phyloP scores from a whole-genome alignment of 2,329 filamentous ascomycete species.

The Colletotrichum gigasporum region DNA sequence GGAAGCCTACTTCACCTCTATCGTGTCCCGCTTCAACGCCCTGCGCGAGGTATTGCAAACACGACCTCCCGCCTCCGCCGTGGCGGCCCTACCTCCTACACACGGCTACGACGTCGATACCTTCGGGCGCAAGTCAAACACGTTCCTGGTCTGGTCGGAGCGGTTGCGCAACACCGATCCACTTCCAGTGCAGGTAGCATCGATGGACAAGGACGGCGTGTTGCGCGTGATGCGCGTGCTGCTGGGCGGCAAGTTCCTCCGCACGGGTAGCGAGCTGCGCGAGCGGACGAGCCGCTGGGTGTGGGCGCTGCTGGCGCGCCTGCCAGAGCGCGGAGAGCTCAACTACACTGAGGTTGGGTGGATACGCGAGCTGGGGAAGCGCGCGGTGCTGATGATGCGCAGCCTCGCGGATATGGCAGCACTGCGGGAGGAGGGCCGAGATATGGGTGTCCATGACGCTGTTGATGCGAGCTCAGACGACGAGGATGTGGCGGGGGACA shows the following conservation, averaged over 20 bases:
- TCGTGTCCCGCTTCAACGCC: conserved; percentile 71
- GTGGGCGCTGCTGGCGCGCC: conserved; percentile 81
- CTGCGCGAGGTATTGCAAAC: conserved; percentile 71
- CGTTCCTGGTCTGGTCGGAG: conserved; percentile 60
- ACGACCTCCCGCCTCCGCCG: conserved; percentile 60
- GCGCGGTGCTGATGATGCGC: conserved; percentile 70
- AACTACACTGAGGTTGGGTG: conserved; percentile 79
- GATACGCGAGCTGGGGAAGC: conserved; percentile 82
- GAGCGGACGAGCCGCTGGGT: conserved; percentile 82
- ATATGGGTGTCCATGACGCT: conserved; percentile 54
- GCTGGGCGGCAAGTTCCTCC: conserved; percentile 71
- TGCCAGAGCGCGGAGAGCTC: conserved; percentile 79
- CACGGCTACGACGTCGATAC: conserved; percentile 65
- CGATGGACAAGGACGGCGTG: conserved; percentile 73
- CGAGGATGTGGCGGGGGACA: conserved; percentile 46
- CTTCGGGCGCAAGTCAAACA: conserved; percentile 61
- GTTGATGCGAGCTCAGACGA: conserved; percentile 55
- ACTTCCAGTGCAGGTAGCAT: conserved; percentile 65
- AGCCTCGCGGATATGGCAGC: conserved; percentile 63
- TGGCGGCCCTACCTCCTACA: conserved; percentile 61
- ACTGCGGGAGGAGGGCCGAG: conserved; percentile 49
- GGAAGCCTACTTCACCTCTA: conserved; percentile 72
- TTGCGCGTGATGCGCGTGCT: conserved; percentile 74
- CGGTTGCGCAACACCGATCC: conserved; percentile 65
- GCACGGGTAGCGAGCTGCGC: conserved; percentile 66